These are phyloP conservation scores for Starmerella floricola DNA, from an alignment of 805 yeast genomes.

Conservation along the genomic window DNA sequence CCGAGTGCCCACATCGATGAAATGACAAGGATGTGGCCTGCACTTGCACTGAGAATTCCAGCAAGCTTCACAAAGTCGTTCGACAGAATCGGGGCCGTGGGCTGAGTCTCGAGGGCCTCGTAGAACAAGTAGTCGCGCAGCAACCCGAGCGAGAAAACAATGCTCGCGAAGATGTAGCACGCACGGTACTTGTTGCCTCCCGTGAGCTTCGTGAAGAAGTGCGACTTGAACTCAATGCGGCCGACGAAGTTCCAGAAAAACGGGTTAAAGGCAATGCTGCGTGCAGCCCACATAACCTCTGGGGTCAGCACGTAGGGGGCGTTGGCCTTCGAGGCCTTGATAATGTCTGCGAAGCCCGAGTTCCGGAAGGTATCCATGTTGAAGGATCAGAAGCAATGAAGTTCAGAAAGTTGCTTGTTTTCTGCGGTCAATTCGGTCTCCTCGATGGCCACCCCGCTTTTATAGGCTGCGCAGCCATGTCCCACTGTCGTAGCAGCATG, in stretches of 20 bases:
- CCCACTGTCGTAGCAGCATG: neutral
- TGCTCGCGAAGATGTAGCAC: slow-evolving; percentile 70
- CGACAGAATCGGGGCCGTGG: slow-evolving; percentile 44
- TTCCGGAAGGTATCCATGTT: neutral
- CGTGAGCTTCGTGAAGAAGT: slow-evolving; percentile 59
- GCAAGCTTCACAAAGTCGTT: slow-evolving; percentile 33
- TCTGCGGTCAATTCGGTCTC: too few species aligned
- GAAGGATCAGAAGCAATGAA: neutral
- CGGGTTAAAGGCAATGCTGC: slow-evolving; percentile 71
- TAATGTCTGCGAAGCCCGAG: neutral
- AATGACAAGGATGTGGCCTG: slow-evolving; percentile 71
- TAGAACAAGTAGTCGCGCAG: slow-evolving; percentile 63
- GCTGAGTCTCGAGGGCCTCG: slow-evolving; percentile 59
- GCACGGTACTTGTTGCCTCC: slow-evolving; percentile 58
- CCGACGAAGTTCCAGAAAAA: slow-evolving; percentile 93
- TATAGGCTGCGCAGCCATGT: too few species aligned
- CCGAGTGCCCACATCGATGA: slow-evolving; percentile 88
- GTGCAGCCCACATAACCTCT: slow-evolving; percentile 18
- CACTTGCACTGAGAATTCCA: slow-evolving; percentile 45
- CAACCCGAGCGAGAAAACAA: slow-evolving; percentile 78
- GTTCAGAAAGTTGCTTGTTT: too few species aligned
- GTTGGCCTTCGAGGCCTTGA: neutral
- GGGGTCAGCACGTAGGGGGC: slow-evolving; percentile 12
- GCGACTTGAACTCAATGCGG: slow-evolving; percentile 67
- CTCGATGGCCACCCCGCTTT: too few species aligned